Percentiles rank a stretch among this genome's conserved stretches.
Evolutionary conservation across 768 basidiomycete species (phyloP).

Genomic region (Mycena floridula): DNA sequence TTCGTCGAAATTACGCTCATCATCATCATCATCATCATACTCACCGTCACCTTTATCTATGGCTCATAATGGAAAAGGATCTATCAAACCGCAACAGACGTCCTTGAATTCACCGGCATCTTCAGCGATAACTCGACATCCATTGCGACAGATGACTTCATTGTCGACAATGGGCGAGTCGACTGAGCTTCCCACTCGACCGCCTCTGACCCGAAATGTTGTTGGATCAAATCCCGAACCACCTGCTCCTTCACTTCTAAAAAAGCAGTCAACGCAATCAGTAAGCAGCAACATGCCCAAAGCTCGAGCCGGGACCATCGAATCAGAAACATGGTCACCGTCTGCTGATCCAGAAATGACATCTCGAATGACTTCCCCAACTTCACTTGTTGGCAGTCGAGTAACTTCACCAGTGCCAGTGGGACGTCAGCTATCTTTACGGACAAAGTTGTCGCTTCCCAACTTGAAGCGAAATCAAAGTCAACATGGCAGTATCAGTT

Average conservation of each 20-base stretch:
- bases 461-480: slow-evolving; percentile 46
- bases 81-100: too few relatives aligned
- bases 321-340: slow-evolving; percentile 7
- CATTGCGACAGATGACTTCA: slow-evolving; percentile 21
- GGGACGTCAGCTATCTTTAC: slow-evolving; percentile 37
- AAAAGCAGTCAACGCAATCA: neutral
- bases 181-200: slow-evolving; percentile 1
- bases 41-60: slow-evolving; percentile 36
- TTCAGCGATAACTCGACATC: slow-evolving; percentile 15
- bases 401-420: slow-evolving; percentile 34
- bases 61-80: neutral
- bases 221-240: neutral
- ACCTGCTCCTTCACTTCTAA: neutral
- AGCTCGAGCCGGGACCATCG: neutral
- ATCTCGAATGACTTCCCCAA: too few relatives aligned
- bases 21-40: slow-evolving; percentile 16
- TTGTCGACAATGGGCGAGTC: slow-evolving; percentile 19
- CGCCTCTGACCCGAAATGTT: neutral
- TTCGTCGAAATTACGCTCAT: slow-evolving; percentile 3
- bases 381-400: slow-evolving; percentile 28
- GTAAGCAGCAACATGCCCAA: neutral
- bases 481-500: slow-evolving; percentile 24
- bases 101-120: slow-evolving; percentile 9
- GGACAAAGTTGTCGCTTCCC: slow-evolving; percentile 64
- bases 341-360: slow-evolving; percentile 9